These are phyloP conservation scores for Erythrophleum fordii DNA, from an alignment of 306 rosid genomes.

Conservation along the genomic window DNA sequence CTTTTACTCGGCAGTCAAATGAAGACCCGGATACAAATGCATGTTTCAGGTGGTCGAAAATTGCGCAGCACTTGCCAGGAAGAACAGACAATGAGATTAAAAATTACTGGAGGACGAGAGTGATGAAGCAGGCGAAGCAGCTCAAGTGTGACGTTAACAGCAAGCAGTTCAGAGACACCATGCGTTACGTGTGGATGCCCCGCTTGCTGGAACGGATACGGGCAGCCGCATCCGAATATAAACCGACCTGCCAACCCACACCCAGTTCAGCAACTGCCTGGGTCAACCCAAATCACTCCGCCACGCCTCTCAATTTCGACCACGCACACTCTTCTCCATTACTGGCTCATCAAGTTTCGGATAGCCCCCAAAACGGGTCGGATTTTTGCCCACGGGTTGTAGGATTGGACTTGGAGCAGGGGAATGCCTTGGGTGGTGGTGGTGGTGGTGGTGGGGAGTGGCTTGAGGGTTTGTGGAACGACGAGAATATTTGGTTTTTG, in stretches of 20 bases:
- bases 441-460: constrained; percentile 48
- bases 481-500: constrained; percentile 57
- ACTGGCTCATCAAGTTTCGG: neutral
- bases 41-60: constrained; percentile 73
- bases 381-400: neutral
- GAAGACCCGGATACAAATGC: neutral
- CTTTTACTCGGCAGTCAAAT: neutral
- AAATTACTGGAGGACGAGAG: constrained; percentile 87
- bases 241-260: neutral
- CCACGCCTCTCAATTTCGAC: constrained; percentile 24
- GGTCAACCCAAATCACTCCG: neutral
- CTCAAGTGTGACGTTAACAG: constrained; percentile 86
- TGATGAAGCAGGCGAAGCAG: constrained; percentile 80
- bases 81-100: constrained; percentile 84
- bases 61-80: constrained; percentile 83
- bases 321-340: neutral
- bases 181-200: constrained; percentile 78
- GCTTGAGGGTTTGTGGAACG: constrained; percentile 57
- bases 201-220: constrained; percentile 69
- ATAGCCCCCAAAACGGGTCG: constrained; percentile 10
- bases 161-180: constrained; percentile 68
- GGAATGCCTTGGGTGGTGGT: constrained; percentile 2
- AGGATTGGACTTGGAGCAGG: neutral
- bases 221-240: constrained; percentile 28
- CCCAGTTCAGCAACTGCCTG: neutral